phyloP scores from a whole-genome alignment of 2,329 filamentous ascomycete species.

The Colletotrichum cuscutae region DNA sequence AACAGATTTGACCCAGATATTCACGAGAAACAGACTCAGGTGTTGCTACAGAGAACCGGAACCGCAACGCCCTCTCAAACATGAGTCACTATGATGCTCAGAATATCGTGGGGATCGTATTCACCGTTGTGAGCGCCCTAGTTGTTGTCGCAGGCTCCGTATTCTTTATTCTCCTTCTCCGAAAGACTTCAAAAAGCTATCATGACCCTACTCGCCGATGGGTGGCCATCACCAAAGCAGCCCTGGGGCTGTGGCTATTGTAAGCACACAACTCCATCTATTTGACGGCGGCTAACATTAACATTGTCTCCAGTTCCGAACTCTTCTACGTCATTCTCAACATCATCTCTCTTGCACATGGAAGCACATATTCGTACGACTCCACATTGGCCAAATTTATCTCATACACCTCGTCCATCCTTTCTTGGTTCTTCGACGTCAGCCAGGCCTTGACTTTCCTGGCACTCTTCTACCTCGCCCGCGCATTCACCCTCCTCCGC shows the following conservation, averaged over 20 bases:
- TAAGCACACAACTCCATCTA: slow-evolving; percentile 33
- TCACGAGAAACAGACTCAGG: background rate
- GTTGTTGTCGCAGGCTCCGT: slow-evolving; percentile 35
- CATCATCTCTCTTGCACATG: background rate
- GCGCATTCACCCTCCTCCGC: slow-evolving; percentile 14
- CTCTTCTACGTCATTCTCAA: background rate
- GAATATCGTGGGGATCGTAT: slow-evolving; percentile 19
- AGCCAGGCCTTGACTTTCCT: slow-evolving; percentile 23
- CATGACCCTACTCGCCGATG: slow-evolving; percentile 40
- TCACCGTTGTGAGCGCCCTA: slow-evolving; percentile 32
- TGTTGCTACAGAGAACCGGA: background rate
- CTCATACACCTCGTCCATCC: background rate
- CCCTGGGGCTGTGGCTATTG: slow-evolving; percentile 39
- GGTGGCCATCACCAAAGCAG: slow-evolving; percentile 39
- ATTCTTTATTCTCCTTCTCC: slow-evolving; percentile 39
- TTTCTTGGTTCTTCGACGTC: background rate
- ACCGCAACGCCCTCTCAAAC: background rate
- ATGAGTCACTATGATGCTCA: background rate
- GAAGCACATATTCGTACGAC: background rate
- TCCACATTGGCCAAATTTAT: background rate
- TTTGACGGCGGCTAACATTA: background rate
- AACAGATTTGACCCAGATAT: too few species aligned
- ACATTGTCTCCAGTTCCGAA: background rate
- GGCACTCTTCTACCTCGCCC: slow-evolving; percentile 30
- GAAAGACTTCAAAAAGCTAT: slow-evolving; percentile 34